phyloP scores from a whole-genome alignment of 371 early-diverging fungal species.

The Mortierella sp. region DNA sequence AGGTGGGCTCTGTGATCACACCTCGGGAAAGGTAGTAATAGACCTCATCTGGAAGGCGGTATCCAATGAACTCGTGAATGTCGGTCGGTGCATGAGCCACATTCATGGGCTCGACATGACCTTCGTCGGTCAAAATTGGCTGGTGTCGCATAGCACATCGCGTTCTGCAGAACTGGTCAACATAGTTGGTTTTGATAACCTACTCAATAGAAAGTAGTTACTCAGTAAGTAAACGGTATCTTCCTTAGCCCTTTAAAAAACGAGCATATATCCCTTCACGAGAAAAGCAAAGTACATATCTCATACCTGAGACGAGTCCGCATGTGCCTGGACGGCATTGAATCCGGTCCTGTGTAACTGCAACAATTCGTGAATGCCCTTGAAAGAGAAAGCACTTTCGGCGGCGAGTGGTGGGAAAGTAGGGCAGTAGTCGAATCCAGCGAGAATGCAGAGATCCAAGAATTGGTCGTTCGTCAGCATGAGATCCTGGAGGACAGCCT shows the following conservation, averaged over 20 bases:
- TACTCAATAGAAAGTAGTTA: not conserved
- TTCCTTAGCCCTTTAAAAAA: not conserved
- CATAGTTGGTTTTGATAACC: conserved; percentile 73
- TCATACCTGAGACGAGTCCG: conserved; percentile 59
- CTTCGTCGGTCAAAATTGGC: conserved; percentile 77
- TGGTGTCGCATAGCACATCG: conserved; percentile 84
- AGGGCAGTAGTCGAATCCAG: conserved; percentile 83
- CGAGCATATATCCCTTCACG: not conserved
- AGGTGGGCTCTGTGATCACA: conserved; percentile 65
- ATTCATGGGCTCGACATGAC: conserved; percentile 80
- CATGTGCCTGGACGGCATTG: conserved; percentile 78
- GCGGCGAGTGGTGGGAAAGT: conserved; percentile 81
- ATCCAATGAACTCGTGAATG: conserved; percentile 88
- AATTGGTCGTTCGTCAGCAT: conserved; percentile 82
- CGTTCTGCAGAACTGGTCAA: conserved; percentile 81
- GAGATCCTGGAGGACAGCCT: conserved; percentile 74
- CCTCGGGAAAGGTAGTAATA: conserved; percentile 84
- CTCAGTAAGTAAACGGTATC: not conserved
- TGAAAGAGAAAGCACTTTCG: conserved; percentile 73
- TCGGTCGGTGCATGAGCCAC: conserved; percentile 79
- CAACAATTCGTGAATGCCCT: conserved; percentile 76
- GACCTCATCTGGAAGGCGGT: conserved; percentile 81
- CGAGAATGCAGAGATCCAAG: conserved; percentile 86
- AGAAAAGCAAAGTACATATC: not conserved
- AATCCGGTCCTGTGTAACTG: conserved; percentile 82